Evolutionary conservation across 768 basidiomycete genomes (phyloP), one percentile per base, ranked within the genome.

Genomic region (Lactarius psammicola): DNA sequence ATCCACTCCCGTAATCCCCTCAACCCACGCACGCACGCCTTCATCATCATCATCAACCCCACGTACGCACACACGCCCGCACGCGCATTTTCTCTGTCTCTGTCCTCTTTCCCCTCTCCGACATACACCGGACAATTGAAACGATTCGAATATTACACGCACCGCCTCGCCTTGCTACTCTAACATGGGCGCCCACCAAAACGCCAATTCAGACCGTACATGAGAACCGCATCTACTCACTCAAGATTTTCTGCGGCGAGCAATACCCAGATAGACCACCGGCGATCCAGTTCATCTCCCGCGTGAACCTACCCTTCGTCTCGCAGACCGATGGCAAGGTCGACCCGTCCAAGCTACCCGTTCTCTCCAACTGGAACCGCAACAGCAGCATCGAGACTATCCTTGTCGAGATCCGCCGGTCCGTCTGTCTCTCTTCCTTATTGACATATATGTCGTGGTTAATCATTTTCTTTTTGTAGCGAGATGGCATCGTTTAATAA

Each of bases 191-290:
- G 46, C 46, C n/a, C n/a, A n/a, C n/a, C n/a, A n/a, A n/a, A n/a
- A 9, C 20, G 28, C 70, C 57, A 18, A 13, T 23, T 4, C 71
- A 96, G 92, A 96, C 95, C 28, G 94, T 96, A 4, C 95, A 98
- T 78, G 96, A 99, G 84, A 99, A 98, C 79, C 86, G 97, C 61
- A 99, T 98, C 79, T 99, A 98, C 85, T 89, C 87, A 59, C 85
- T 99, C 72, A 91, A 89, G 79, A 95, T 99, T 75, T 80, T 81
- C 73, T 98, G 96, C 72, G 91, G 86, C 58, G 79, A 84, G 1
- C 62, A 73, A 3, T 95, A 95, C 75, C 92, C 92, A 33, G 92
- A 96, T 56, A 62, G 64, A 0, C 91, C 90, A 4, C 96, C 96
- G 18, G 76, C 80, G 20, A 85, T 98, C 63, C 87, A 90, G 68